Evolutionary conservation across 2,329 filamentous ascomycete genomes (phyloP).

Genomic region (Neodidymelliopsis sp.): DNA sequence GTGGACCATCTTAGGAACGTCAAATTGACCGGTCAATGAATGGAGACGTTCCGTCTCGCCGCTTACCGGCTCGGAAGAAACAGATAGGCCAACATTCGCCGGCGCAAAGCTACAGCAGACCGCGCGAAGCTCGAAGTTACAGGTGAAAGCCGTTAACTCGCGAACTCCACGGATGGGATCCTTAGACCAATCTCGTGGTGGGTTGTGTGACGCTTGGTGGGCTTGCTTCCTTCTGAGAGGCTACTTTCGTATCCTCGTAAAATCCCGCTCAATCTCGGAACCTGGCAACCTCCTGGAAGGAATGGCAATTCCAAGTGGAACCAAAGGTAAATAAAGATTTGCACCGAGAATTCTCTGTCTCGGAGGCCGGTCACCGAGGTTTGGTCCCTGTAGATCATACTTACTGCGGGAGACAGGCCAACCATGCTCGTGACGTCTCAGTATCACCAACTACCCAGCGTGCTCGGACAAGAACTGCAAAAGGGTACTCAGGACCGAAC

Average conservation of each 20-base stretch:
- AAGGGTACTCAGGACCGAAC: slow-evolving; percentile 7
- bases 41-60: slow-evolving; percentile 1
- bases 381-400: slow-evolving; percentile 21
- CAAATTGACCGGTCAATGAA: slow-evolving; percentile 3
- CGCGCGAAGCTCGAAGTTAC: slow-evolving; percentile 8
- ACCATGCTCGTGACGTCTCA: slow-evolving; percentile 14
- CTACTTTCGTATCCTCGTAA: slow-evolving; percentile 9
- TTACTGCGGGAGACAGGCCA: slow-evolving; percentile 15
- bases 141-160: slow-evolving; percentile 7
- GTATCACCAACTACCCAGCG: slow-evolving; percentile 3
- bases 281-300: slow-evolving; percentile 5
- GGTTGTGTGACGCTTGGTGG: slow-evolving; percentile 8
- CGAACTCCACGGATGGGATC: slow-evolving; percentile 13
- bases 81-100: not conserved
- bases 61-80: slow-evolving; percentile 1
- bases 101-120: slow-evolving; percentile 11
- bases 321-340: slow-evolving; percentile 18
- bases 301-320: slow-evolving; percentile 13
- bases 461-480: slow-evolving; percentile 9
- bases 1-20: not conserved
- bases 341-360: slow-evolving; percentile 12
- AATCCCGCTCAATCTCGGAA: slow-evolving; percentile 11
- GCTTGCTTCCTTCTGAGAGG: slow-evolving; percentile 1
- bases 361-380: slow-evolving; percentile 6
- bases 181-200: slow-evolving; percentile 2